Evolutionary conservation across 106 monocot species (phyloP).

Genomic region (Acorus calamus): DNA sequence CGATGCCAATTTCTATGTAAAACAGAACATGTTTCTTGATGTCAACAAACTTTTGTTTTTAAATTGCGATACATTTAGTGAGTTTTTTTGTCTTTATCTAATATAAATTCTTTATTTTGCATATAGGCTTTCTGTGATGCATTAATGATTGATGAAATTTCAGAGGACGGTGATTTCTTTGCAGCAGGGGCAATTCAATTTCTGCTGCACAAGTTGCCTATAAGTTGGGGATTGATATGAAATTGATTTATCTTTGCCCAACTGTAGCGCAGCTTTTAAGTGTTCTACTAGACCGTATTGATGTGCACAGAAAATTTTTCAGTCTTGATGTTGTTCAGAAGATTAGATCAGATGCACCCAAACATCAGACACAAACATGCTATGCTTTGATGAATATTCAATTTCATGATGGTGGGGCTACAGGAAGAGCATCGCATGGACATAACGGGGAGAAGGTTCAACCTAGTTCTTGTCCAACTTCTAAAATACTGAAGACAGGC

Average conservation of each 20-base stretch:
- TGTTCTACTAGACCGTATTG: constrained; percentile 21
- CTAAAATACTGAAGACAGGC: background rate
- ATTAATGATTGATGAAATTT: constrained; percentile 43
- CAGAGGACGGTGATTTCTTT: constrained; percentile 74
- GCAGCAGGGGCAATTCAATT: constrained; percentile 78
- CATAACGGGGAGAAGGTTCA: constrained; percentile 1
- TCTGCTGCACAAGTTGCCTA: constrained; percentile 79
- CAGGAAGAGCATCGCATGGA: constrained; percentile 1
- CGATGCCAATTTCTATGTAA: too few relatives aligned
- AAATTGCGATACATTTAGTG: too few relatives aligned
- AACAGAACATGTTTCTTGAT: too few relatives aligned
- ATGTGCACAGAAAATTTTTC: background rate
- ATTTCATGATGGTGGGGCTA: background rate
- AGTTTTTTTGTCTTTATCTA: too few relatives aligned
- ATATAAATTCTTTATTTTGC: background rate
- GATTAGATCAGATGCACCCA: constrained; percentile 26
- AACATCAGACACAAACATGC: constrained; percentile 1
- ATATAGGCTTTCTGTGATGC: constrained; percentile 63
- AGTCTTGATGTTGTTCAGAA: background rate
- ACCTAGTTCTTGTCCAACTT: background rate
- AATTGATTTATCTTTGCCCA: constrained; percentile 55
- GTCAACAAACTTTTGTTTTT: too few relatives aligned
- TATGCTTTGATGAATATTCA: constrained; percentile 1
- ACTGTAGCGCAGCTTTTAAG: constrained; percentile 53
- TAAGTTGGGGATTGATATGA: constrained; percentile 84